A percentile compares a stretch with the other conserved stretches of the same genome.
phyloP scores from a whole-genome alignment of 169 alveolate species.

The Plasmodium falciparum region DNA sequence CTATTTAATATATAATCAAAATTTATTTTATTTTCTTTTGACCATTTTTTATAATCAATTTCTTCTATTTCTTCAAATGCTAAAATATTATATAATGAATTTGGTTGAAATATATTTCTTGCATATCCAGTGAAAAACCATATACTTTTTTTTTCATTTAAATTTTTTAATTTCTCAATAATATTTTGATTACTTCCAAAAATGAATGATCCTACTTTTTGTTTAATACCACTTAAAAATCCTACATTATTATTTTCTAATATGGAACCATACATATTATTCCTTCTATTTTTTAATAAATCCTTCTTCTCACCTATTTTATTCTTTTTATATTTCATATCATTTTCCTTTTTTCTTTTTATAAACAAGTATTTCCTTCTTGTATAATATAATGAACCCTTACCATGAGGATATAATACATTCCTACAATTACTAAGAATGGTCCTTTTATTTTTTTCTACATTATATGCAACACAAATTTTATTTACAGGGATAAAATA shows the following conservation, averaged over 20 bases:
- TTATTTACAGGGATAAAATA: slow-evolving; percentile 8
- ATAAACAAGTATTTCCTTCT: slow-evolving; percentile 5
- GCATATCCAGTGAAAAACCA: slow-evolving; percentile 74
- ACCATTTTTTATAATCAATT: slow-evolving; percentile 8
- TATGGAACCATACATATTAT: slow-evolving; percentile 5
- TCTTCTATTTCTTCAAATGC: slow-evolving; percentile 62
- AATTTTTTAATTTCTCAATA: slow-evolving; percentile 35
- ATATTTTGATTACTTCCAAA: slow-evolving; percentile 36
- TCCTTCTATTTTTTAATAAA: not conserved
- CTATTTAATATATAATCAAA: slow-evolving; percentile 19
- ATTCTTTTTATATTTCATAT: not conserved
- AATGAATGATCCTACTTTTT: slow-evolving; percentile 7
- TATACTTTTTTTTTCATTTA: slow-evolving; percentile 49
- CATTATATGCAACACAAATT: slow-evolving; percentile 4
- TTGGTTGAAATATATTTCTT: slow-evolving; percentile 31
- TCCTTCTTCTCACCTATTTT: too few relatives aligned
- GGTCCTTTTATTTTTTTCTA: not conserved
- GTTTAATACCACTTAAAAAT: slow-evolving; percentile 7
- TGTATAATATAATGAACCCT: too few relatives aligned
- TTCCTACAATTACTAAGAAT: too few relatives aligned
- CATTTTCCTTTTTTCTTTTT: slow-evolving; percentile 22
- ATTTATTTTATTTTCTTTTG: slow-evolving; percentile 6
- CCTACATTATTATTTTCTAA: not conserved
- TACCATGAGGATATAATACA: too few relatives aligned
- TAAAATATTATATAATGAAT: slow-evolving; percentile 41